Evolutionary conservation across 495 filamentous ascomycete species (phyloP).

Genomic region (Penicillium maclennaniae): DNA sequence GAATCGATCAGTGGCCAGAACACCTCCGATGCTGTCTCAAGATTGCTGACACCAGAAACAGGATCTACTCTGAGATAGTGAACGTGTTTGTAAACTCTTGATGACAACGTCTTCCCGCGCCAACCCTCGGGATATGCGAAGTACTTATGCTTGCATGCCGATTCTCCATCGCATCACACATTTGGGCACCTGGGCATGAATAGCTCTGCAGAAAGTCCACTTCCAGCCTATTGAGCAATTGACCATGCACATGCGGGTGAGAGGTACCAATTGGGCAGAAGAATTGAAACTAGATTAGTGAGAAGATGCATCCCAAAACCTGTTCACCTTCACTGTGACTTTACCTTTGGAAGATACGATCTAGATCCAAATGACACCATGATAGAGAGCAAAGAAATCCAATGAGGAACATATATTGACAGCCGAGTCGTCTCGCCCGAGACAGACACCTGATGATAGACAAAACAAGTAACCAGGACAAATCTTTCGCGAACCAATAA

Average conservation of each 20-base stretch:
- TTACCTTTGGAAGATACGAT: background rate
- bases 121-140: background rate
- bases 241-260: background rate
- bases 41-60: background rate
- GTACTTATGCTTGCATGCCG: background rate
- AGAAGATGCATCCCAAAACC: background rate
- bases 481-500: constrained; percentile 22
- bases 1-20: too few relatives aligned
- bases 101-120: background rate
- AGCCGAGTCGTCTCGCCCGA: constrained; percentile 22
- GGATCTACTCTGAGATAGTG: background rate
- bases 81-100: background rate
- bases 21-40: too few relatives aligned
- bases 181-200: background rate
- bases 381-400: constrained; percentile 8
- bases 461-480: constrained; percentile 9
- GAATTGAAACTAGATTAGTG: background rate
- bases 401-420: constrained; percentile 28
- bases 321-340: background rate
- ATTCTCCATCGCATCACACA: background rate
- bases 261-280: background rate
- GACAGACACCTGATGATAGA: constrained; percentile 22
- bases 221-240: background rate
- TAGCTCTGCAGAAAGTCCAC: background rate
- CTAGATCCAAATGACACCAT: background rate